Base-by-base conservation (phyloP, 331 rosid genomes). In the Rosa hybrid region DNA sequence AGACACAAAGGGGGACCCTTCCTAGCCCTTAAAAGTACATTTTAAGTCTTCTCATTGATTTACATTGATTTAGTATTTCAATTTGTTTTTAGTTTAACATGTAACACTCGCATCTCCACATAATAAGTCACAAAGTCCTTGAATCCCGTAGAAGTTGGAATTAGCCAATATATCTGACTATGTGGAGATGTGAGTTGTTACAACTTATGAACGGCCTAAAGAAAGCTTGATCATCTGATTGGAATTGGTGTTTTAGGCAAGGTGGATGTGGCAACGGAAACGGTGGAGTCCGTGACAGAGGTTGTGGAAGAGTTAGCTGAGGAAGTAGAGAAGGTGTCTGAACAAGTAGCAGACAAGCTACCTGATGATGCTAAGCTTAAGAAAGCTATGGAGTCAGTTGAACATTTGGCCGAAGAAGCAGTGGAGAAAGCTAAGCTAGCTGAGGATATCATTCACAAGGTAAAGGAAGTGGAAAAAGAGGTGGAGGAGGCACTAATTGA, bases 391-490 rank as follows among this genome's bases (percentile, higher is more conserved):
- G 81, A 68, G 7, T 68, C 81, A 5, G 59, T 68, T 51, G 75
- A 78, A 38, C 67, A 68, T 78, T 53, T 67, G 3, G 75, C 68
- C 17, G 56, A 67, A 8, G 68, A 67, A 8, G 74, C 65, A 30
- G 81, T 68, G 38, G 42, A 34, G 21, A 51, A 77, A 34, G 74
- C 74, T 48, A 67, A 77, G 67, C 41, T 13, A 38, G 75, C 75
- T 45, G 59, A n/a, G 74, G 81, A 77, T 38, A 17, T 77, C 75
- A 68, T 77, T 39, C 75, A 68, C 53, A 77, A 68, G 73, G 81
- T 76, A 6, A 51, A 59, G 46, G 72, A 63, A 63, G 21, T 25
- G 49, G 72, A 63, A 62, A 5, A 77, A 18, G 63, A 76, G n/a
- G 30, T 77, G 10, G 80, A 46, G 80, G 23, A 62, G 72, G 63